Conservation (phyloP, 805 yeast genomes). For the Cyberlindnera sargentensis region DNA sequence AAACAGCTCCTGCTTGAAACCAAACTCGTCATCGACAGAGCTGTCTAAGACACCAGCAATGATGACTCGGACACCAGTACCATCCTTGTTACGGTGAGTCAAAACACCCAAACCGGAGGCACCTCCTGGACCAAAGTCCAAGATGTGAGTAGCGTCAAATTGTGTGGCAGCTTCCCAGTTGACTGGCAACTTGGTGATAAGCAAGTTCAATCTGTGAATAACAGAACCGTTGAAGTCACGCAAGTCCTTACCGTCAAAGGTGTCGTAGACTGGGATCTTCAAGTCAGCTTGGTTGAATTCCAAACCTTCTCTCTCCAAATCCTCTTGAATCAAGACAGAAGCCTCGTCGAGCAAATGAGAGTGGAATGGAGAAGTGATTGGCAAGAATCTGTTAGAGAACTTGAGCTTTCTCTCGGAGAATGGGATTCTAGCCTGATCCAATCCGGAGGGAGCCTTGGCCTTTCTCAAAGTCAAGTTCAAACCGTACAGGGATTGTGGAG, state of each 20-base stretch:
- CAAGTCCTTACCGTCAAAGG: constrained; percentile 77
- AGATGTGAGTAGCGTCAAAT: constrained; percentile 76
- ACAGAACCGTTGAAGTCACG: constrained; percentile 49
- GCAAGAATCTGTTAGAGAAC: constrained; percentile 89
- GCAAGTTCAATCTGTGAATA: constrained; percentile 63
- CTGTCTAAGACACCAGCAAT: constrained; percentile 87
- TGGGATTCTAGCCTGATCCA: constrained; percentile 94
- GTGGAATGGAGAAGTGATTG: constrained; percentile 96
- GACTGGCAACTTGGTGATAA: constrained; percentile 85
- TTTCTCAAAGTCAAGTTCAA: constrained; percentile 86
- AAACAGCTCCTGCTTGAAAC: constrained; percentile 92
- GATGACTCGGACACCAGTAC: constrained; percentile 93
- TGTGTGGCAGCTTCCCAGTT: constrained; percentile 90
- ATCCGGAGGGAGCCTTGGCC: constrained; percentile 89
- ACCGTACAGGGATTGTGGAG: constrained; percentile 97
- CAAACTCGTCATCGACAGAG: constrained; percentile 70
- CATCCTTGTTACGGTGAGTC: constrained; percentile 97
- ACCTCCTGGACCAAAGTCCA: constrained; percentile 99
- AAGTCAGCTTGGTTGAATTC: constrained; percentile 49
- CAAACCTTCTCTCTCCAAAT: constrained; percentile 52
- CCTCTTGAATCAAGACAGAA: constrained; percentile 55
- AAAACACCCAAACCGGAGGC: constrained; percentile 92
- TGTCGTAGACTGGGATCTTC: constrained; percentile 85
- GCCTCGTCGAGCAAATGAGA: constrained; percentile 78
- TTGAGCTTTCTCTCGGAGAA: constrained; percentile 88